Percentiles rank a stretch among this genome's conserved stretches.
These are phyloP conservation scores for Fusarium metavorans DNA, from an alignment of 2,329 filamentous ascomycete genomes.

Conservation along the genomic window DNA sequence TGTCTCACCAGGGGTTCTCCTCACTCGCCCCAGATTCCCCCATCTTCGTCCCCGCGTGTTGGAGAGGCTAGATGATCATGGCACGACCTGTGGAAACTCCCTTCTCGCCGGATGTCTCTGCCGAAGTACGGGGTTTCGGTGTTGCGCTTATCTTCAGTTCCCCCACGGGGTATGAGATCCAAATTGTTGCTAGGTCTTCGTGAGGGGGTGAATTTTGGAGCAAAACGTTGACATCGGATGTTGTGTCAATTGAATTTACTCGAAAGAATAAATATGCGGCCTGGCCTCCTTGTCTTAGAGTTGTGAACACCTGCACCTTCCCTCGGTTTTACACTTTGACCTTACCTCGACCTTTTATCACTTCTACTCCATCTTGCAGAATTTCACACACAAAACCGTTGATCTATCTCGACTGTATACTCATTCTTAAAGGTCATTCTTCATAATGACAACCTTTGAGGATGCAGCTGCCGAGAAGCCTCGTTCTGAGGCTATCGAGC, in stretches of 20 bases:
- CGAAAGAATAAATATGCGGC: neutral
- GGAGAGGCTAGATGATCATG: neutral
- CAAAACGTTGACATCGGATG: neutral
- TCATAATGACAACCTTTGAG: conserved; percentile 12
- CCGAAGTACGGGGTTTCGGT: conserved; percentile 2
- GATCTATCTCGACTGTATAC: too few species aligned
- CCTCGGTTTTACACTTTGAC: neutral
- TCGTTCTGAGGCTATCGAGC: conserved; percentile 2
- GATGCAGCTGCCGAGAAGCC: neutral
- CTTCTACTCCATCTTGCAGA: neutral
- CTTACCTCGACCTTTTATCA: neutral
- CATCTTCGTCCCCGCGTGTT: neutral
- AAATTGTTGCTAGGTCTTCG: neutral
- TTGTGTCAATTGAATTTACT: neutral
- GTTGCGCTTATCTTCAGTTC: neutral
- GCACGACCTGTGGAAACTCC: neutral
- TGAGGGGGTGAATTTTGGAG: neutral
- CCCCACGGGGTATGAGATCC: neutral
- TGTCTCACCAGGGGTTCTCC: neutral
- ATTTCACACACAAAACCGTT: neutral
- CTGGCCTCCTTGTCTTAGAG: neutral
- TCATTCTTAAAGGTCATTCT: neutral
- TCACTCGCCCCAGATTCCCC: neutral
- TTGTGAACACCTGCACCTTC: neutral
- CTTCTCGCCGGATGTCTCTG: conserved; percentile 2